phyloP scores from a whole-genome alignment of 306 rosid genomes.

The Astragalus membranaceus region DNA sequence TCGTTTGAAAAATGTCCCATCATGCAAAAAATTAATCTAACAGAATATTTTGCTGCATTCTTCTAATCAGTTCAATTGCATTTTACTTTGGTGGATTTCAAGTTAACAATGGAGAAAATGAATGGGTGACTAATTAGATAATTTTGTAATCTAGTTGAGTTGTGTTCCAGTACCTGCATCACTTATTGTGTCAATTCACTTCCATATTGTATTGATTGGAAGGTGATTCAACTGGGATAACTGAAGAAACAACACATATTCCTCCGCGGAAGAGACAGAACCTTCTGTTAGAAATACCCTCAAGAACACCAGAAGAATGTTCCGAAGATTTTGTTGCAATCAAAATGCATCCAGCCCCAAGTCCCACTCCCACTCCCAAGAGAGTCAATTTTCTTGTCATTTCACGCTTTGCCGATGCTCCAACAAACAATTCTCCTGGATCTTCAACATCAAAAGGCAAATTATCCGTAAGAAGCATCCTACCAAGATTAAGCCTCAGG shows the following conservation, averaged over 20 bases:
- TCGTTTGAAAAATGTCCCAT: no score
- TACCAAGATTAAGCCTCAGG: slow-evolving; percentile 87
- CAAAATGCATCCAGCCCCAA: slow-evolving; percentile 69
- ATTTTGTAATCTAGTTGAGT: neutral
- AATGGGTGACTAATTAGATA: neutral
- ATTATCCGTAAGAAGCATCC: slow-evolving; percentile 54
- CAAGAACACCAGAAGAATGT: slow-evolving; percentile 49
- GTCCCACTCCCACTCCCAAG: slow-evolving; percentile 84
- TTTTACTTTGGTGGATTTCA: neutral
- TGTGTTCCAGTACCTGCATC: neutral
- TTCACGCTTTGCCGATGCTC: slow-evolving; percentile 45
- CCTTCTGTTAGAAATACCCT: slow-evolving; percentile 77
- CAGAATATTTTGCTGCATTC: neutral
- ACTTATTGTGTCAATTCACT: slow-evolving; percentile 14
- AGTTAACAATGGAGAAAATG: neutral
- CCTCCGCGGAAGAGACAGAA: slow-evolving; percentile 67
- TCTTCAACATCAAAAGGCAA: slow-evolving; percentile 60
- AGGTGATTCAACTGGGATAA: slow-evolving; percentile 47
- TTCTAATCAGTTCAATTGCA: no score
- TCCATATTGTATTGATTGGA: slow-evolving; percentile 31
- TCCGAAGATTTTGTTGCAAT: slow-evolving; percentile 54
- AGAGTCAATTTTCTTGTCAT: slow-evolving; percentile 72
- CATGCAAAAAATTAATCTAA: neutral
- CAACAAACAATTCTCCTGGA: slow-evolving; percentile 50
- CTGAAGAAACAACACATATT: slow-evolving; percentile 49